Base-by-base conservation (phyloP, 331 rosid genomes). In the Rhamnella rubrinervis region DNA sequence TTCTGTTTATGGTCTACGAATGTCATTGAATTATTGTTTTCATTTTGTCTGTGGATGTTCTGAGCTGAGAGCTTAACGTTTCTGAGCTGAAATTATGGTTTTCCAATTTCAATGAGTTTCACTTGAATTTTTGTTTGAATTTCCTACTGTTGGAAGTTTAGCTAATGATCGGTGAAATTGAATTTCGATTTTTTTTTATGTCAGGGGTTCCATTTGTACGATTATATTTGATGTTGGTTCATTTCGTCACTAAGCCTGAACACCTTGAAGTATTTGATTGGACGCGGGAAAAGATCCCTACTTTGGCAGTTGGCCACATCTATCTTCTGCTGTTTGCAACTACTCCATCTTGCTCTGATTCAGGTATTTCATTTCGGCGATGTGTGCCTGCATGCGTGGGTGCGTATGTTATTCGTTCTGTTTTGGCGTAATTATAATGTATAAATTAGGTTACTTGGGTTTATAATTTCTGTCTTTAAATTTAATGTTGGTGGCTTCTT, bases 281-380 rank as follows among this genome's bases (percentile, higher is more conserved):
- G 66, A 6, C 49, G 49, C 11, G 20, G 50, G 47, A 38, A 73
- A 79, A 53, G 76, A 69, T 58, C 63, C 61, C 38, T 61, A 55
- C 61, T 63, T 75, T 40, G 71, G 74, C 78, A 72, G 76, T 76
- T 78, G 31, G 17, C 71, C 35, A 70, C 73, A 59, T 56, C 31
- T 13, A 31, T 37, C 51, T 67, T 79, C 67, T 75, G 67, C 51
- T 47, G 66, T 64, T 73, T 57, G 61, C 66, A 35, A 46, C 25
- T 60, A 55, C 74, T 58, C 28, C 18, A 39, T 63, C 47, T 68
- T 67, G 76, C 65, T 41, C 17, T 57, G 55, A 46, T 75, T 86
- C 83, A 71, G 95, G 92, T 89, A 81, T 55, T 61, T 28, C 23
- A 62, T 73, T 81, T 17, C 23, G 63, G 55, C 12, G 14, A n/a